Evolutionary conservation across 108 stramenopile genomes (phyloP).

Genomic region (Nannochloropsis salina): DNA sequence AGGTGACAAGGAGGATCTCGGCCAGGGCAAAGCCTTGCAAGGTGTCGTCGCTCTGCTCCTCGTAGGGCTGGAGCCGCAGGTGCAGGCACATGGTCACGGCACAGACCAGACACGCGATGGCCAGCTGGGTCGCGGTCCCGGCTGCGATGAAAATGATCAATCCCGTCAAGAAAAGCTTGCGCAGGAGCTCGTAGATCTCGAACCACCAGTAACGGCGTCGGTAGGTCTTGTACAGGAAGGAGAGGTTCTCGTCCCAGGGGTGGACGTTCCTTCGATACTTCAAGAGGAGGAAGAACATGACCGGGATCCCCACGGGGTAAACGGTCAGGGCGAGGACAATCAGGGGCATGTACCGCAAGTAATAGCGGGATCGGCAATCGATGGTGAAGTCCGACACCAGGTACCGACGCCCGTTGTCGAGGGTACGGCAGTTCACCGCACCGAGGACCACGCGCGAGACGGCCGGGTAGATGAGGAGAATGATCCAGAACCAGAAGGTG

Average conservation of each 20-base stretch:
- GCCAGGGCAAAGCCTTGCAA: background rate
- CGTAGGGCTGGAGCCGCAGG: background rate
- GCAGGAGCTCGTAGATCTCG: constrained; percentile 27
- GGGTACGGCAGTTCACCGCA: background rate
- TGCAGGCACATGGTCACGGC: background rate
- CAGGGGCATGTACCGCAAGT: background rate
- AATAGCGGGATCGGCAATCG: background rate
- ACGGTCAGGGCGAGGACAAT: background rate
- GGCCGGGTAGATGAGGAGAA: background rate
- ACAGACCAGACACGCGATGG: background rate
- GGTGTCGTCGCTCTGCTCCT: background rate
- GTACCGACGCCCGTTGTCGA: background rate
- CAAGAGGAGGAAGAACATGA: constrained; percentile 18
- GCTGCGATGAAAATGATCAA: constrained; percentile 28
- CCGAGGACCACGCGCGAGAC: constrained; percentile 13
- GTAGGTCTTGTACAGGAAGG: constrained; percentile 29
- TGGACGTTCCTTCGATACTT: background rate
- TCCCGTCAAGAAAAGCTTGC: constrained; percentile 24
- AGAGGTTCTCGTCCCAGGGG: constrained; percentile 13
- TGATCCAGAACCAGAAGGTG: constrained; percentile 15
- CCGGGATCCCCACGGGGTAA: constrained; percentile 17
- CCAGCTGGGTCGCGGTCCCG: constrained; percentile 21
- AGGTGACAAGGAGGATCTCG: background rate
- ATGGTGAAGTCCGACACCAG: constrained; percentile 17
- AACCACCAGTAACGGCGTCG: constrained; percentile 33